Base-by-base conservation (phyloP, 352 stramenopile species). In the Globisporangium spiculum region DNA sequence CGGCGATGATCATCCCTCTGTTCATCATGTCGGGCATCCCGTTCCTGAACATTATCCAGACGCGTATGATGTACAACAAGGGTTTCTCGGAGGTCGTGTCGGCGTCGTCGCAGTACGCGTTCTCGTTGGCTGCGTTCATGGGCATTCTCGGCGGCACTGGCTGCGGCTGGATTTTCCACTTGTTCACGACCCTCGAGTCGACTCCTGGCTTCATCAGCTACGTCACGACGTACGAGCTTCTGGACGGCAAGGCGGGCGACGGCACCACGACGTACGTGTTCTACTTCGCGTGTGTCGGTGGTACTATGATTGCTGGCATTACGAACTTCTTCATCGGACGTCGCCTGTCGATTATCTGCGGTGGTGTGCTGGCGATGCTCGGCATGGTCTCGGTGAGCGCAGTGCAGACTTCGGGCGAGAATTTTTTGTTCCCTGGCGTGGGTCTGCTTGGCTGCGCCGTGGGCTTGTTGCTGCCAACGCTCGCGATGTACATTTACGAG, bases 61-160 rank as follows among this genome's bases (percentile, higher is more conserved):
- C 88, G 60, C 86, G 88, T 67, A 96, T 96, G 88, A 96, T 96
- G 88, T 96, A 94, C 83, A 96, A 96, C 73, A 89, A 96, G 78
- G 86, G 86, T 44, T 96, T 96, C 64, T 93, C 86, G 1, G 81
- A 94, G 59, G 88, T 93, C 20, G 78, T 96, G 22, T 96, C 88
- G 50, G 88, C 86, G 5, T 94, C 88, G 46, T 93, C 86, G 32
- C 88, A 96, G 75, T 93, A 96, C 66, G 88, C 88, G 24, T 92
- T 96, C 66, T 93, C 84, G 20, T 75, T 96, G 3, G 86, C 86
- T 24, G 81, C 86, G 14, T 90, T 92, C 67, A 91, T 94, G 72
- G 88, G 88, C 2, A 72, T 90, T 20, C 64, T 93, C 22, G 84
- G 84, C 8, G 88, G 88, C 26, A 73, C 80, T 34, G 86, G 84